Evolutionary conservation across 495 filamentous ascomycete species (phyloP).

Genomic region (Emericellopsis terricola): DNA sequence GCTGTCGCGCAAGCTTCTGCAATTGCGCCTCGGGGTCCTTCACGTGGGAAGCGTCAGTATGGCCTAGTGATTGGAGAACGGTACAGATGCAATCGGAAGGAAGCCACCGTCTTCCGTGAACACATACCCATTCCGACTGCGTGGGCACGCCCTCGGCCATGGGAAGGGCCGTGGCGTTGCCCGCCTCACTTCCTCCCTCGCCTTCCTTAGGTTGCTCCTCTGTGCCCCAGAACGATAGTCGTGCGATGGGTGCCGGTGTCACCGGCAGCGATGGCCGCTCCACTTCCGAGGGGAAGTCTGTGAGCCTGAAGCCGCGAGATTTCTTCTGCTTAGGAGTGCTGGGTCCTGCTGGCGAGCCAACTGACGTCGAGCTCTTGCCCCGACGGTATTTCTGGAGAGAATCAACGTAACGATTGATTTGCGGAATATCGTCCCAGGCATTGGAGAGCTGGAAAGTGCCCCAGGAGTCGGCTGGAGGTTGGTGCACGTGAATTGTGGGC

Average conservation of each 20-base stretch:
- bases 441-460: constrained; percentile 46
- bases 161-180: constrained; percentile 43
- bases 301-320: constrained; percentile 43
- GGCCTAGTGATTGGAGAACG: constrained; percentile 31
- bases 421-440: constrained; percentile 74
- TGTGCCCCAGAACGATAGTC: constrained; percentile 16
- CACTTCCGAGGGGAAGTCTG: constrained; percentile 68
- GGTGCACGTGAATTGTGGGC: constrained; percentile 21
- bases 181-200: constrained; percentile 34
- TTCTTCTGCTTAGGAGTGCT: constrained; percentile 10
- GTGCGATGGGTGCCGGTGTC: constrained; percentile 60
- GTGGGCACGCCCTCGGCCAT: constrained; percentile 62
- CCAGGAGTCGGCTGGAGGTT: constrained; percentile 33
- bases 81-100: constrained; percentile 40
- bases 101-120: constrained; percentile 32
- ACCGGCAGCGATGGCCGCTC: constrained; percentile 84
- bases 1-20: constrained; percentile 45
- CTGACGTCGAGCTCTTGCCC: constrained; percentile 29
- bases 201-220: constrained; percentile 17
- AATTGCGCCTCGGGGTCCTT: constrained; percentile 56
- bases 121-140: constrained; percentile 81
- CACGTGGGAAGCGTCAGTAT: too few relatives aligned
- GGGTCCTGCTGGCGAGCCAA: constrained; percentile 4
- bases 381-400: constrained; percentile 45
- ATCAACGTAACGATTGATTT: constrained; percentile 67